phyloP scores from a whole-genome alignment of 2,329 filamentous ascomycete species.

The Phymatotrichopsis omnivora region DNA sequence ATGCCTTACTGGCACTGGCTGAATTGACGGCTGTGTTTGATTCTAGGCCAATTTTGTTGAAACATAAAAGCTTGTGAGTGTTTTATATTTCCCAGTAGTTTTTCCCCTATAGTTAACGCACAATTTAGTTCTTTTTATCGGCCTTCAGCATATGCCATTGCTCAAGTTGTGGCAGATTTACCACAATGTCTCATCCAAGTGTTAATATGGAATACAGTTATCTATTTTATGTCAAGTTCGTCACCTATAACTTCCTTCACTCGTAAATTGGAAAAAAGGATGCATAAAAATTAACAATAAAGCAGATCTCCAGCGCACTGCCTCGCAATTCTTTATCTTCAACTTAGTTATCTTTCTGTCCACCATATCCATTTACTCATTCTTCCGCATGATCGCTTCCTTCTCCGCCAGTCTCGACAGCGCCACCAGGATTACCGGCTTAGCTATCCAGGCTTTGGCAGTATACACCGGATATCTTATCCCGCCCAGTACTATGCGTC shows the following conservation, averaged over 20 bases:
- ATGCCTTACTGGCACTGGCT: slow-evolving; percentile 47
- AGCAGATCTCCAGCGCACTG: slow-evolving; percentile 44
- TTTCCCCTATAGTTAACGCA: no score
- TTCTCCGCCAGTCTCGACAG: slow-evolving; percentile 54
- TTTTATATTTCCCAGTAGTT: no score
- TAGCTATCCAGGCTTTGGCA: slow-evolving; percentile 43
- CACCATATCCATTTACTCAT: slow-evolving; percentile 45
- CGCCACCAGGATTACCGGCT: slow-evolving; percentile 48
- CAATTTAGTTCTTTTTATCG: slow-evolving; percentile 38
- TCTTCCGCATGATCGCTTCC: slow-evolving; percentile 58
- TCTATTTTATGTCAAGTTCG: slow-evolving; percentile 50
- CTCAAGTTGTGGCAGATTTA: slow-evolving; percentile 46
- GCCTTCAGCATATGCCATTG: slow-evolving; percentile 45
- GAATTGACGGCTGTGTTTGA: slow-evolving; percentile 44
- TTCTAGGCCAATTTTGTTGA: slow-evolving; percentile 41
- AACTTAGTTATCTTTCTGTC: slow-evolving; percentile 46
- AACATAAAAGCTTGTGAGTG: slow-evolving; percentile 37
- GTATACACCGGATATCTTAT: slow-evolving; percentile 58
- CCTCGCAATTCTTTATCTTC: slow-evolving; percentile 54
- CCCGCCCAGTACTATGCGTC: slow-evolving; percentile 34
- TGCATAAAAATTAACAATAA: no score
- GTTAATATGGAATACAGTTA: slow-evolving; percentile 53
- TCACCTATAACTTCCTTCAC: background rate
- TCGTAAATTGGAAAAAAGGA: background rate
- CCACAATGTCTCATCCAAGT: slow-evolving; percentile 48